Base-by-base conservation (phyloP, 2,329 filamentous ascomycete species). In the Beauveria caledonica region DNA sequence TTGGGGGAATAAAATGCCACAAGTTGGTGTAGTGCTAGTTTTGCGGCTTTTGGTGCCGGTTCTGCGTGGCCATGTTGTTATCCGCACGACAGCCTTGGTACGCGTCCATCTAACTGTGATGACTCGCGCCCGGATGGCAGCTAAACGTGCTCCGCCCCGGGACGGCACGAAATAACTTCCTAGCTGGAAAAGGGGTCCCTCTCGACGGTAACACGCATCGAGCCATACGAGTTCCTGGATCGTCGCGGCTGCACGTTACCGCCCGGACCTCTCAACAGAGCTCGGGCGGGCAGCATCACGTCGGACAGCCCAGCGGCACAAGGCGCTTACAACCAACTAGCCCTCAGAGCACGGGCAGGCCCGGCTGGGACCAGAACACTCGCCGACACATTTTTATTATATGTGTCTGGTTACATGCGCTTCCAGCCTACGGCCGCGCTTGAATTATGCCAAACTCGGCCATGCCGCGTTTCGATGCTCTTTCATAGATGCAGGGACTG, bases 261-360 rank as follows among this genome's bases (percentile, higher is more conserved):
- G 52, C 40, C 19, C 5, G 53, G 40, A 4, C 11, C 11, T 13
- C 53, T 17, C 36, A 15, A 45, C 13, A 13, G 39, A 33, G n/a
- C n/a, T 44, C 53, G n/a, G 40, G 27, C 25, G n/a, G 52, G 9
- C 40, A 45, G n/a, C 53, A 56, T 56, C 53, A 46, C 13, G 53
- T 56, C 11, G 25, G 25, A 56, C 53, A 56, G 53, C 27, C 53
- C 53, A 55, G 40, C 36, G 53, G 15, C 53, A 56, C 40, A 56
- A 46, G 40, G 53, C 53, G 53, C 42, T 45, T 46, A 23, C 25
- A 33, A 56, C 53, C 23, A 5, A 46, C 42, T 46, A 33, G 39
- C 36, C 25, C 39, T 46, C 53, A 5, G 17, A 9, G 40, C 25
- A 33, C 40, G 3, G 51, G n/a, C 5, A 23, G 42, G 7, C 52